phyloP scores from a whole-genome alignment of 495 filamentous ascomycete genomes.

The Trichocladium uniseriatum region DNA sequence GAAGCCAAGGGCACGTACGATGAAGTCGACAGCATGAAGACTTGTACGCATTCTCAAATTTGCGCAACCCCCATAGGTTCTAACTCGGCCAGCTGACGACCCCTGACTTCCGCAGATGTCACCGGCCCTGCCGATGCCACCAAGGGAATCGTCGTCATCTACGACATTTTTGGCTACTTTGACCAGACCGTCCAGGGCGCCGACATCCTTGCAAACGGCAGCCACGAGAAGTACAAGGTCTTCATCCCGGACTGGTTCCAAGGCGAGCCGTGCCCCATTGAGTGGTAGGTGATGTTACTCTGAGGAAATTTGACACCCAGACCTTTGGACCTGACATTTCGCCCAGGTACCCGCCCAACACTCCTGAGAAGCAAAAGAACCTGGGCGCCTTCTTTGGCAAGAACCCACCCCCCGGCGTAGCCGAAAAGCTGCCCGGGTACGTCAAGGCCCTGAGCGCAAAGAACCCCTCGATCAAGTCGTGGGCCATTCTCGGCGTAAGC shows the following conservation, averaged over 20 bases:
- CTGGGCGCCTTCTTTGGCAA: slow-evolving; percentile 70
- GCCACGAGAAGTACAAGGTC: slow-evolving; percentile 50
- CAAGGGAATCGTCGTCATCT: slow-evolving; percentile 53
- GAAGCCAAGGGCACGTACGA: slow-evolving; percentile 55
- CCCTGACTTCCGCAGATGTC: slow-evolving; percentile 39
- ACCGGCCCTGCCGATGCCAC: slow-evolving; percentile 50
- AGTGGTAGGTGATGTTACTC: too few species aligned
- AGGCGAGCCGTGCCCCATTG: slow-evolving; percentile 46
- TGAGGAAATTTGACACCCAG: too few species aligned
- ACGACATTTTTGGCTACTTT: slow-evolving; percentile 65
- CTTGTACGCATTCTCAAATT: slow-evolving; percentile 39
- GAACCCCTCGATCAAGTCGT: slow-evolving; percentile 56
- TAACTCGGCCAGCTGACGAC: not conserved
- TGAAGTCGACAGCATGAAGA: slow-evolving; percentile 55
- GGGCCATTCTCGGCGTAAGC: slow-evolving; percentile 71
- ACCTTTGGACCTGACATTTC: not conserved
- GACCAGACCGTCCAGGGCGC: slow-evolving; percentile 62
- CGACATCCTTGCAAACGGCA: slow-evolving; percentile 55
- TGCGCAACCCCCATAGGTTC: not conserved
- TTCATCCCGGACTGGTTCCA: slow-evolving; percentile 65
- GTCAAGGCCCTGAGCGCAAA: slow-evolving; percentile 47
- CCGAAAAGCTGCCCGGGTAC: slow-evolving; percentile 51
- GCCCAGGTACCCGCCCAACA: slow-evolving; percentile 63
- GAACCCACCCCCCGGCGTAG: slow-evolving; percentile 51
- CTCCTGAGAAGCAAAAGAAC: slow-evolving; percentile 64